Evolutionary conservation across 2,329 filamentous ascomycete species (phyloP).

Genomic region (Stachybotrys chartarum): DNA sequence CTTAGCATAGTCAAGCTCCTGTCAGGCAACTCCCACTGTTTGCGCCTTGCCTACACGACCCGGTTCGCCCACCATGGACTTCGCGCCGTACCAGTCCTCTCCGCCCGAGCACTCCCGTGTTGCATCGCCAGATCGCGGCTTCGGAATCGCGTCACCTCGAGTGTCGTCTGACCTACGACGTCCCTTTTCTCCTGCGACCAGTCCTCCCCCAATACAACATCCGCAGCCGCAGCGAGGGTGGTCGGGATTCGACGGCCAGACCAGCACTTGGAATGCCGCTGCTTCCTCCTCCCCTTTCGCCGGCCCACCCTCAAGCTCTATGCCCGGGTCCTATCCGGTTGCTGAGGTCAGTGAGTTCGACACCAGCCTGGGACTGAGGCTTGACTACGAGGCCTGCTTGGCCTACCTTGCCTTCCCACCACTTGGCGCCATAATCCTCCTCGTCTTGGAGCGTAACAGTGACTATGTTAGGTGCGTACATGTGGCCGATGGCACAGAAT

Average conservation of each 20-base stretch:
- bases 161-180: conserved; percentile 48
- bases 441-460: conserved; percentile 87
- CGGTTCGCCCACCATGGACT: conserved; percentile 59
- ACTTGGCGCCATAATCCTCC: conserved; percentile 72
- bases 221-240: conserved; percentile 53
- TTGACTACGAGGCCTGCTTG: conserved; percentile 85
- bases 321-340: conserved; percentile 30
- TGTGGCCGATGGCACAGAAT: too few relatives aligned
- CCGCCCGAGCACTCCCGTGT: conserved; percentile 78
- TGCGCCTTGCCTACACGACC: neutral
- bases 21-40: neutral
- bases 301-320: conserved; percentile 13
- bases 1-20: neutral
- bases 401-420: conserved; percentile 85
- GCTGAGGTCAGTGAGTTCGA: conserved; percentile 73
- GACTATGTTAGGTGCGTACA: conserved; percentile 77
- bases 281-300: conserved; percentile 6
- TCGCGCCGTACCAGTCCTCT: conserved; percentile 93
- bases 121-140: conserved; percentile 54
- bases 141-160: conserved; percentile 36
- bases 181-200: conserved; percentile 42
- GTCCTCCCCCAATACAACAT: conserved; percentile 33
- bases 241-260: conserved; percentile 32
- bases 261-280: conserved; percentile 17
- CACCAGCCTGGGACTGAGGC: conserved; percentile 76